Evolutionary conservation across 2,329 filamentous ascomycete genomes (phyloP), one percentile per base, ranked within the genome.

Genomic region (Colletotrichum theobromicola): DNA sequence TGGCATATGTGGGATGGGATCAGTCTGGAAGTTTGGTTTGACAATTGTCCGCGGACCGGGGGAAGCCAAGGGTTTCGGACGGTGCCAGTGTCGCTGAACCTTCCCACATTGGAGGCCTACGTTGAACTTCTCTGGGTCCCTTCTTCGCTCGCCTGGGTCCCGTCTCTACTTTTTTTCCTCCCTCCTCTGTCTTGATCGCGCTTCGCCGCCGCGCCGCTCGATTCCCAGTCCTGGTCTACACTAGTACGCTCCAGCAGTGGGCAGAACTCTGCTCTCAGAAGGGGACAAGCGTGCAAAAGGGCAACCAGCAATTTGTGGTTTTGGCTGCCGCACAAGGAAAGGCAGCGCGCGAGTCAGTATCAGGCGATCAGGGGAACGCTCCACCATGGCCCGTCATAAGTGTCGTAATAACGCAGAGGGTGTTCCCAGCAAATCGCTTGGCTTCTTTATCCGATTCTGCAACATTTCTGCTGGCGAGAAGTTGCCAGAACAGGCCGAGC

Each of bases 341-440:
- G 42, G 42, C 42, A 50, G 42, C 15, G 55, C 55, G 32, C 72
- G 72, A 75, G 72, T 75, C 72, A 72, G 70, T 21, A 57, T 66
- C 21, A 55, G 63, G 67, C 68, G 42, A 62, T 62, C 72, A 74
- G 62, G 72, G 68, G 72, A 53, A 60, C 21, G 34, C 64, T 64
- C 62, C 72, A 74, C 72, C 63, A 21, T 57, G 24, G 21, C 12
- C 62, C 62, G 62, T 67, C 68, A 74, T 74, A 67, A 63, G 26
- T 74, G 72, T 72, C 72, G 68, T 63, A 63, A 67, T 67, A 67
- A 72, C 50, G 68, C 24, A 50, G 32, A 58, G 69, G 42, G 71
- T 53, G 67, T 50, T 61, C 34, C 7, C 32, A 60, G 28, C 28
- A 58, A 18, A 8, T 30, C 24, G 65, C 24, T 32, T 21, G 21